These are phyloP conservation scores for Picea sitchensis DNA, from an alignment of 75 land plant genomes.

Conservation along the genomic window DNA sequence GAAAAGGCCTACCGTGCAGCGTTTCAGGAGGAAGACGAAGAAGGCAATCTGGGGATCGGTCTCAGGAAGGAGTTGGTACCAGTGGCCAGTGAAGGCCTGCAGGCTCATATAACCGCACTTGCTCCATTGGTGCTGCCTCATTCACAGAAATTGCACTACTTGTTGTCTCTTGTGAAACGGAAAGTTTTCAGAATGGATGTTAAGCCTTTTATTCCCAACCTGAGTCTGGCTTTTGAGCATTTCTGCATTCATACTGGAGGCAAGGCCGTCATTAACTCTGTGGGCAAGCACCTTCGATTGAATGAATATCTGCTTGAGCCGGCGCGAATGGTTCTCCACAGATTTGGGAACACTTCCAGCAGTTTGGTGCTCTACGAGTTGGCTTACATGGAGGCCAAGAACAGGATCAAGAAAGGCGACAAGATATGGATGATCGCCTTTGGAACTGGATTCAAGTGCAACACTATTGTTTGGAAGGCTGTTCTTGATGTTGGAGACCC, in stretches of 20 bases:
- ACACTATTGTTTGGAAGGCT: constrained; percentile 35
- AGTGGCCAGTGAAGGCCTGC: constrained; percentile 30
- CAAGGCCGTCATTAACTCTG: constrained; percentile 39
- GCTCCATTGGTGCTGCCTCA: constrained; percentile 41
- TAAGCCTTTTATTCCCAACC: constrained; percentile 37
- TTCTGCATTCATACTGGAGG: constrained; percentile 55
- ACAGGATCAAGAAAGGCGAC: constrained; percentile 40
- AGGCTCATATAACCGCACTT: constrained; percentile 18
- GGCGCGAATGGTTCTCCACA: constrained; percentile 41
- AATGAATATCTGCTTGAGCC: constrained; percentile 27
- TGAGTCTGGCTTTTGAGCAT: constrained; percentile 41
- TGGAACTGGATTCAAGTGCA: constrained; percentile 55
- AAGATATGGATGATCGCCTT: constrained; percentile 48
- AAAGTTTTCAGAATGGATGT: neutral
- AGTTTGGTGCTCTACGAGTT: constrained; percentile 42
- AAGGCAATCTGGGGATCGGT: constrained; percentile 28
- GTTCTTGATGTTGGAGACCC: constrained; percentile 14
- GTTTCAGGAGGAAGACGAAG: constrained; percentile 35
- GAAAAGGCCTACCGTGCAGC: constrained; percentile 25
- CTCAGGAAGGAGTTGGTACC: constrained; percentile 47
- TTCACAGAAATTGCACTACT: constrained; percentile 16
- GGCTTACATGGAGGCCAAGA: constrained; percentile 56
- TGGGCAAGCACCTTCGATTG: constrained; percentile 14
- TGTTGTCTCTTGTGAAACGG: constrained; percentile 6
- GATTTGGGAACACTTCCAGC: constrained; percentile 58